Evolutionary conservation across 176 grass and related monocot genomes (phyloP), one percentile per base, ranked within the genome.

Genomic region (Avena insularis): DNA sequence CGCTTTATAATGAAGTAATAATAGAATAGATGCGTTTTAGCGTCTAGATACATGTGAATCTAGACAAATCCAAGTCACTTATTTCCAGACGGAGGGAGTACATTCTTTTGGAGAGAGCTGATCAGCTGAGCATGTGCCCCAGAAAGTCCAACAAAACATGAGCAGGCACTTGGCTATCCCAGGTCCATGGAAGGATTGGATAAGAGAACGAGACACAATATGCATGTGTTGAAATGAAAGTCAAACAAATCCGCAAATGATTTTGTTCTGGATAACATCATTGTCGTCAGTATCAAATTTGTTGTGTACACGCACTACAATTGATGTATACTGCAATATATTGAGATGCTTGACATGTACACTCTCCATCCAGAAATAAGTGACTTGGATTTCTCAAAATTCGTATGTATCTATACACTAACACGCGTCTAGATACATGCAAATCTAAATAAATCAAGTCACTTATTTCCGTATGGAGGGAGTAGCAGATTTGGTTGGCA

Each of bases 181-280:
- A 77, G 77, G 55, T 62, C 43, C 43, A 87, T 80, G 21, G 23
- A 73, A 80, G 77, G 21, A 50, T 61, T 87, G 35, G 67, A 73
- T 25, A 82, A 19, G 55, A 8, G 8, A 33, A 54, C 38, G 54
- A 14, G 46, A 64, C 75, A 76, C 71, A 50, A 81, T 87, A 23
- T 35, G 45, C 70, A 78, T 55, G 79, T 88, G 86, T 14, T 77
- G 9, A 82, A 88, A 87, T 68, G 35, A 33, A 82, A 46, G 79
- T 88, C 59, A 88, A 82, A 9, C 1, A 54, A 54, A 20, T 66
- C 9, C 48, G 48, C 47, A 40, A 82, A 82, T 69, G 29, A 69
- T 51, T 21, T 80, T 43, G 7, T 80, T 80, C 38, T 80, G 36
- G 54, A 61, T 62, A 79, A 61, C 20, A 79, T 62, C 73, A 54